phyloP scores from a whole-genome alignment of 768 basidiomycete genomes.

The Chalciporus pseudorubinellus region DNA sequence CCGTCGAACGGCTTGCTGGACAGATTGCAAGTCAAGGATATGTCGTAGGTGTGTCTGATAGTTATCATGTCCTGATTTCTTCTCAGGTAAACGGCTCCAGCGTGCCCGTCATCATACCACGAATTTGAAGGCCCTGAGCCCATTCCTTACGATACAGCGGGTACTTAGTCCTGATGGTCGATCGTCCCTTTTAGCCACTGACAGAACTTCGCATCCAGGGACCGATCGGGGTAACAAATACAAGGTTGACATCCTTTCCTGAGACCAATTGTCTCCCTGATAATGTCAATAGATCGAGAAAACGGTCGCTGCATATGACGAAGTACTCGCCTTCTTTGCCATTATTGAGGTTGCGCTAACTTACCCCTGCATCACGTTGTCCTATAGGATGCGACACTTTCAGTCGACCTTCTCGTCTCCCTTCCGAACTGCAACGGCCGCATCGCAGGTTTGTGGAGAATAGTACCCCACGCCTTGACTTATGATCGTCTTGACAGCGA shows the following conservation, averaged over 20 bases:
- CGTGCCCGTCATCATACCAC: slow-evolving; percentile 84
- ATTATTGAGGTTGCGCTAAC: neutral
- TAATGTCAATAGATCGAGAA: slow-evolving; percentile 74
- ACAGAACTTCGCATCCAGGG: slow-evolving; percentile 38
- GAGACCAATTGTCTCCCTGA: slow-evolving; percentile 3
- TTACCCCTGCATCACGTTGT: neutral
- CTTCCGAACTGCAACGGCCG: slow-evolving; percentile 87
- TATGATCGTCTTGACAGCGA: slow-evolving; percentile 43
- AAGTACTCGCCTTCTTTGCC: slow-evolving; percentile 43
- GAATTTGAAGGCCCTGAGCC: slow-evolving; percentile 90
- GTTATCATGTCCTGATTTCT: neutral
- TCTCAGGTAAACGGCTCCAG: slow-evolving; percentile 35
- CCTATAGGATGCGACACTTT: slow-evolving; percentile 69
- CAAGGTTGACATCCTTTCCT: slow-evolving; percentile 52
- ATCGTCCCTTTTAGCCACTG: neutral
- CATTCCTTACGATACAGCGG: slow-evolving; percentile 86
- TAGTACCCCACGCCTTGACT: neutral
- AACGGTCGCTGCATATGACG: slow-evolving; percentile 81
- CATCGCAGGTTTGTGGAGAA: slow-evolving; percentile 61
- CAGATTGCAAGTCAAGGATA: slow-evolving; percentile 87
- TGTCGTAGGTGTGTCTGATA: slow-evolving; percentile 60
- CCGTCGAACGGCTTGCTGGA: slow-evolving; percentile 89
- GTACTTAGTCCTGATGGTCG: slow-evolving; percentile 33
- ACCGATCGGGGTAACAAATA: slow-evolving; percentile 91
- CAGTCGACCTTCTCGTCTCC: slow-evolving; percentile 71